Base-by-base conservation (phyloP, 2,329 filamentous ascomycete species). In the Botrytis squamosa region DNA sequence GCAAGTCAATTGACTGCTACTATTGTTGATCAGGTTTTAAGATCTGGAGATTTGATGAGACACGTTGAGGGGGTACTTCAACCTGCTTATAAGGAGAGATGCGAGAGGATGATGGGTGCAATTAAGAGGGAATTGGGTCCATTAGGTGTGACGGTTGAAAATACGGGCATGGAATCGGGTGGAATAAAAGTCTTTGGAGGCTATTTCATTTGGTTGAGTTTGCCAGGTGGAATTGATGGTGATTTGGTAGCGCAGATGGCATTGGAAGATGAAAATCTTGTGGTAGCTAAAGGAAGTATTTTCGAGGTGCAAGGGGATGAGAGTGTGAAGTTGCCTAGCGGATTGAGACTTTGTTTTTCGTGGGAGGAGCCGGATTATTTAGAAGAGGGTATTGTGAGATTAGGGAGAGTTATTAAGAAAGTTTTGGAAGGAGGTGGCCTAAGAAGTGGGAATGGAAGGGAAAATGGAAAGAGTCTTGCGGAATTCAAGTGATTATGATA, bases 131-230 rank as follows among this genome's bases (percentile, higher is more conserved):
- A 91, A 66, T 84, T 97, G 2, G 80, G 86, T 0, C 91, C 92
- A 0, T 83, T 92, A 0, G 92, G 91, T 2, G 87, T 92, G 0
- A 80, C 73, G 42, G 81, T 85, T 49, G 42, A 57, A 33, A 72
- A 72, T 29, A 81, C 83, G 77, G 82, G 78, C 74, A 85, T 55
- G 81, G 82, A 22, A 82, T 87, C 72, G 78, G 81, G 1, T 81
- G 84, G 72, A 82, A 84, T 49, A 81, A 84, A 5, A 25, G 81
- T 91, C 4, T 91, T 91, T 44, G 94, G 94, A 0, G 94, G 94
- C 0, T 97, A 95, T 81, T 97, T 97, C 81, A 84, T 97, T 66
- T 97, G 94, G 94, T 82, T 97, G 40, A 86, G 85, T 1, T 82
- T 97, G 7, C 90, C 91, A 0, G 75, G 81, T 2, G 81, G 75